These are phyloP conservation scores for Venustampulla echinocandica DNA, from an alignment of 495 filamentous ascomycete genomes.

Conservation along the genomic window DNA sequence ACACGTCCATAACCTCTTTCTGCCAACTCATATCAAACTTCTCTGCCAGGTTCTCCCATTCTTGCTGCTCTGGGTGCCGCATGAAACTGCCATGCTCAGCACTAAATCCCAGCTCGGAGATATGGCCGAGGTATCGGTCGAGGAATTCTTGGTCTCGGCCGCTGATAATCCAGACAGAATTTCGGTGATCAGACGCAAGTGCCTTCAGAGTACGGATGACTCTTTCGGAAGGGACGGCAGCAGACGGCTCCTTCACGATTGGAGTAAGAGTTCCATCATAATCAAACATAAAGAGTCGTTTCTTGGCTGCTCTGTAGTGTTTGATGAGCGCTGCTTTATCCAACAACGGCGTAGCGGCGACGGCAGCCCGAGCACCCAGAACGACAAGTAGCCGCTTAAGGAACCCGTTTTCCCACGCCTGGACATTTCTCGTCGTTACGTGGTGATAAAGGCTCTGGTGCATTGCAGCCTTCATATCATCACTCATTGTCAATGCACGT, in stretches of 20 bases:
- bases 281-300: constrained; percentile 92
- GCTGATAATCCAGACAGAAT: constrained; percentile 96
- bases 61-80: constrained; percentile 56
- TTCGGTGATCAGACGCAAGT: constrained; percentile 69
- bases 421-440: constrained; percentile 74
- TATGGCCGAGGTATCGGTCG: constrained; percentile 78
- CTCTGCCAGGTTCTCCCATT: constrained; percentile 83
- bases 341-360: constrained; percentile 69
- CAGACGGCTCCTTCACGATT: constrained; percentile 80
- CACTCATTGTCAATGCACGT: constrained; percentile 63
- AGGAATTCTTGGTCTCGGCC: constrained; percentile 87
- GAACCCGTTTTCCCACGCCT: constrained; percentile 71
- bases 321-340: constrained; percentile 60
- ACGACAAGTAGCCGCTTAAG: constrained; percentile 67
- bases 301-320: constrained; percentile 59
- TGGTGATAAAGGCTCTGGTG: constrained; percentile 65
- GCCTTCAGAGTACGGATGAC: constrained; percentile 69
- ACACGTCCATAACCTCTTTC: constrained; percentile 65
- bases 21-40: constrained; percentile 84
- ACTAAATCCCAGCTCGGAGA: constrained; percentile 73
- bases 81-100: constrained; percentile 97
- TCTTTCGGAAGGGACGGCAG: constrained; percentile 77
- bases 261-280: constrained; percentile 98
- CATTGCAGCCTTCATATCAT: constrained; percentile 47
- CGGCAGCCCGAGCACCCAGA: constrained; percentile 63